Evolutionary conservation across 2,329 filamentous ascomycete genomes (phyloP).

Genomic region (Diaporthe citriasiana): DNA sequence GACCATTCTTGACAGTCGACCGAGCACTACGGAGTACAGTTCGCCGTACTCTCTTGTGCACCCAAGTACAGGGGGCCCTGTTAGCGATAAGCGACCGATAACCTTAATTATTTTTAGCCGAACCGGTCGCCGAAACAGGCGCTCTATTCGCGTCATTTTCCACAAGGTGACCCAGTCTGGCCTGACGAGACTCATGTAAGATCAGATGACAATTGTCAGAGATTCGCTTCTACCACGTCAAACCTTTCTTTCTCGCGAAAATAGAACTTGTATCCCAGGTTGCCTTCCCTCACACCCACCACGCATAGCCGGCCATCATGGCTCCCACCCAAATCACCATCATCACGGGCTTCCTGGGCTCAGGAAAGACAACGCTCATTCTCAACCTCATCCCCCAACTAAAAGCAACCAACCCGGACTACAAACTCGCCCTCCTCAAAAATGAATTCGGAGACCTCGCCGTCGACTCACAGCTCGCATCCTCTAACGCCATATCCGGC

Average conservation of each 20-base stretch:
- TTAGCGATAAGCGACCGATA: constrained; percentile 38
- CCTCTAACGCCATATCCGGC: constrained; percentile 85
- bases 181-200: constrained; percentile 29
- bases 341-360: constrained; percentile 95
- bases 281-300: background rate
- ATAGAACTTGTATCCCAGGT: background rate
- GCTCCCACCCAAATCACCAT: constrained; percentile 90
- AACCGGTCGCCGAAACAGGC: constrained; percentile 42
- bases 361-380: constrained; percentile 95
- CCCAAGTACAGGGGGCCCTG: background rate
- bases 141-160: constrained; percentile 40
- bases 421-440: constrained; percentile 94
- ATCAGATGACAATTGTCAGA: constrained; percentile 36
- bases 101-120: constrained; percentile 43
- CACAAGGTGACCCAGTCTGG: constrained; percentile 29
- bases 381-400: constrained; percentile 95
- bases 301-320: constrained; percentile 58
- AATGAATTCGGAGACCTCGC: constrained; percentile 98
- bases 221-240: background rate
- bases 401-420: constrained; percentile 75
- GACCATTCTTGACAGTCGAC: background rate
- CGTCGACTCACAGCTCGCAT: constrained; percentile 91
- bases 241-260: background rate
- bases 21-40: background rate
- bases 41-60: background rate